Evolutionary conservation across 192 early-diverging fungal genomes (phyloP).

Genomic region (Linnemannia zychae): DNA sequence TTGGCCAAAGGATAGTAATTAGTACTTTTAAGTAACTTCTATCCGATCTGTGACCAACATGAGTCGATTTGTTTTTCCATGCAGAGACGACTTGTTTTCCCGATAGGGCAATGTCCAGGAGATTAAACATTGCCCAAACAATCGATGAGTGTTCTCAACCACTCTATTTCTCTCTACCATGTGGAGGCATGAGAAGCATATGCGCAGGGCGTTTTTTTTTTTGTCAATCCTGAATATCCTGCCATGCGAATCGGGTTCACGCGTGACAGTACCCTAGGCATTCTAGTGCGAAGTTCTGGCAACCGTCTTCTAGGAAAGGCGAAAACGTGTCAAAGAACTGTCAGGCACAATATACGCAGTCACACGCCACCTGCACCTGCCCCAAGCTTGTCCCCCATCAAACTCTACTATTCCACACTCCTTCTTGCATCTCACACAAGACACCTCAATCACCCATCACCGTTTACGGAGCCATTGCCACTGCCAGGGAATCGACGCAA

Average conservation of each 20-base stretch:
- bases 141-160: background rate
- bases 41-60: constrained; percentile 18
- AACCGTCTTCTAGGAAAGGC: no score
- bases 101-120: background rate
- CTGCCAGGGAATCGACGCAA: background rate
- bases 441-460: background rate
- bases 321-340: no score
- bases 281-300: no score
- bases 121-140: background rate
- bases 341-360: no score
- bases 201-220: no score
- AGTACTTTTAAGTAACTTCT: background rate
- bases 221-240: no score
- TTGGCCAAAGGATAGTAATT: background rate
- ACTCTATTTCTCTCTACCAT: background rate
- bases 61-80: constrained; percentile 9
- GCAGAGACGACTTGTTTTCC: background rate
- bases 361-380: no score
- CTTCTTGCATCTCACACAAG: background rate
- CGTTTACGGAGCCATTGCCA: background rate
- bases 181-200: background rate
- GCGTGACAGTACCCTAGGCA: no score
- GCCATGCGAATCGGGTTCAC: no score
- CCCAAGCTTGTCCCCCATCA: no score
- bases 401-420: no score